Evolutionary conservation across 495 filamentous ascomycete species (phyloP).

Genomic region (Penicillium crystallinum): DNA sequence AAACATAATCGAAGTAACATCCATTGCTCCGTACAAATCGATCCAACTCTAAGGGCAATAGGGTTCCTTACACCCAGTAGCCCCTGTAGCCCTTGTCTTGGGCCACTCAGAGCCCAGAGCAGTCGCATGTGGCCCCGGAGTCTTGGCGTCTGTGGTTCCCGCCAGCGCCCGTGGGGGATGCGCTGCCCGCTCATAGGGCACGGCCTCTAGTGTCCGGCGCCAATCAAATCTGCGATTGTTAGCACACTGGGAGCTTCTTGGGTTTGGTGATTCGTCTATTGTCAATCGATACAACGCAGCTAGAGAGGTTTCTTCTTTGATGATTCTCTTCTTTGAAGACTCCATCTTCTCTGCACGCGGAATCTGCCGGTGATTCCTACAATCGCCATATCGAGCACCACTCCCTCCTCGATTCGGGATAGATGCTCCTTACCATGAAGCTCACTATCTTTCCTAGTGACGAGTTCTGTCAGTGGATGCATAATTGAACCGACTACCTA

Average conservation of each 20-base stretch:
- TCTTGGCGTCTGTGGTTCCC: conserved; percentile 1
- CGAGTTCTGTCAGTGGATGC: too few species aligned
- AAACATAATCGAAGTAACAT: background rate
- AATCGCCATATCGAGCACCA: too few species aligned
- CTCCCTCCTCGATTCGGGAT: too few species aligned
- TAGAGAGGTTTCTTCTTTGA: too few species aligned
- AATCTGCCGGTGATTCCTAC: too few species aligned
- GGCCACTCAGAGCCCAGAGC: conserved; percentile 16
- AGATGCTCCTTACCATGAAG: too few species aligned
- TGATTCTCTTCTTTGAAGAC: too few species aligned
- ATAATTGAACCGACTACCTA: too few species aligned
- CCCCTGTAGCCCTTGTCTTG: background rate
- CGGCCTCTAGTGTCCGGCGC: conserved; percentile 1
- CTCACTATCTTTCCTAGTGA: too few species aligned
- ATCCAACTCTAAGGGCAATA: conserved; percentile 26
- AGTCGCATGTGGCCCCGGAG: conserved; percentile 10
- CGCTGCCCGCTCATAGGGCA: conserved; percentile 3
- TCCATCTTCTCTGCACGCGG: too few species aligned
- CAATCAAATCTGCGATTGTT: conserved; percentile 14
- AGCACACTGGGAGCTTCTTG: conserved; percentile 19
- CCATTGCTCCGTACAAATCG: too few species aligned
- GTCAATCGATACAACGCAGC: too few species aligned
- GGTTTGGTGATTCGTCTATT: conserved; percentile 13
- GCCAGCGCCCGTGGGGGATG: conserved; percentile 15
- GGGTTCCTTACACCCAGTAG: conserved; percentile 13